Conservation (phyloP, 495 filamentous ascomycete species). For the Rhypophila decipiens region DNA sequence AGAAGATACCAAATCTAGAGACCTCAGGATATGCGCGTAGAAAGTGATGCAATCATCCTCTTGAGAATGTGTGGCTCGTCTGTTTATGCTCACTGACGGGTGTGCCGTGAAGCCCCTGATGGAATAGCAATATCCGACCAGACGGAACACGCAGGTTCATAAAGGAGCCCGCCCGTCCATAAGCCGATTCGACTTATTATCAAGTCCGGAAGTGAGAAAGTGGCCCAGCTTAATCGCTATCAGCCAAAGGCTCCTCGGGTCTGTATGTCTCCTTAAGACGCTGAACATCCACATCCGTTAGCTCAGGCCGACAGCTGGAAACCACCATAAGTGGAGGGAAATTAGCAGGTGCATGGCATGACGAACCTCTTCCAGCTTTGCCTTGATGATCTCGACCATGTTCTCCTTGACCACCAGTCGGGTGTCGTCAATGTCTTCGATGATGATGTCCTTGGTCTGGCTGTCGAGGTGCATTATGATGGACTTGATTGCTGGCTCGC, state of each 20-base stretch:
- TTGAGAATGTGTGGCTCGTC: no score
- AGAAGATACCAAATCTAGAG: no score
- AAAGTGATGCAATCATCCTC: no score
- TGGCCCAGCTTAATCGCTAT: slow-evolving; percentile 29
- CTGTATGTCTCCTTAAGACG: slow-evolving; percentile 37
- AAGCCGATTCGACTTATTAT: no score
- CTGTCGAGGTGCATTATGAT: slow-evolving; percentile 57
- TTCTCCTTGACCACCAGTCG: slow-evolving; percentile 69
- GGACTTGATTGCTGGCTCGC: slow-evolving; percentile 57
- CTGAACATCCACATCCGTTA: slow-evolving; percentile 8
- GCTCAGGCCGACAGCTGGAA: no score
- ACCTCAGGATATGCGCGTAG: no score
- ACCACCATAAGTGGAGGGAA: background rate
- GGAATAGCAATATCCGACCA: no score
- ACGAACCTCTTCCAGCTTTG: slow-evolving; percentile 53
- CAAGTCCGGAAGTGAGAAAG: background rate
- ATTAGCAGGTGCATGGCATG: no score
- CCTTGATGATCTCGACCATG: slow-evolving; percentile 52
- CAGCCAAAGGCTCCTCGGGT: slow-evolving; percentile 29
- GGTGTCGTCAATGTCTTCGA: slow-evolving; percentile 68
- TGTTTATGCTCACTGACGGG: no score
- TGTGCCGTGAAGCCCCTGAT: no score
- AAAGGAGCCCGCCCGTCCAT: no score
- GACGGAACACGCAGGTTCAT: no score
- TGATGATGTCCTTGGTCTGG: slow-evolving; percentile 47